Percentiles rank a stretch among this genome's conserved stretches.
Evolutionary conservation across 305 asterid genomes (phyloP).

Genomic region (Petunia hybrid): DNA sequence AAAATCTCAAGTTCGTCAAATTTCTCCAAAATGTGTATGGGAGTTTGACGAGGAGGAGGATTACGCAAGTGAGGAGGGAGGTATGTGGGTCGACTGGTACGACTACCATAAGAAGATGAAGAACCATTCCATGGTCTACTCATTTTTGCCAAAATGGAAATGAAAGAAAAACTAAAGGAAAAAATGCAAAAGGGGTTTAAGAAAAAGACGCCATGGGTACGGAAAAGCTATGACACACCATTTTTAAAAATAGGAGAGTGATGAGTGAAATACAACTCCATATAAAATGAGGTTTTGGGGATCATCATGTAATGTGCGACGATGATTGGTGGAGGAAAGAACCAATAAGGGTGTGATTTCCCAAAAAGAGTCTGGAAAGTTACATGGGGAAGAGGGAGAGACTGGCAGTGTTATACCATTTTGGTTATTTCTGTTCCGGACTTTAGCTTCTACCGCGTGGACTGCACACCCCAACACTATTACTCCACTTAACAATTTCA

Average conservation of each 20-base stretch:
- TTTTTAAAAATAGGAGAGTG: neutral
- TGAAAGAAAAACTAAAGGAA: neutral
- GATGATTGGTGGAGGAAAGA: constrained; percentile 20
- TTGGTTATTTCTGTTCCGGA: neutral
- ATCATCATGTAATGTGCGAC: neutral
- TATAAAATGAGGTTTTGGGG: constrained; percentile 6
- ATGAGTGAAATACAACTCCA: neutral
- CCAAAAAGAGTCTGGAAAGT: neutral
- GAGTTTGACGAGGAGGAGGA: constrained; percentile 17
- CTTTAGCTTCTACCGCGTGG: too few species aligned
- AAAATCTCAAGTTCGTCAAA: constrained; percentile 45
- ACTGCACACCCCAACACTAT: too few species aligned
- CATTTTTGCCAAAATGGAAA: neutral
- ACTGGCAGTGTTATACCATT: constrained; percentile 1
- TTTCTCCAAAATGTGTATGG: constrained; percentile 36
- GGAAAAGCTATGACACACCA: constrained; percentile 7
- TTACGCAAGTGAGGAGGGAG: constrained; percentile 55
- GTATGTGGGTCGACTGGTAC: constrained; percentile 40
- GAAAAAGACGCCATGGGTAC: neutral
- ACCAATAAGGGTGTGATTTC: constrained; percentile 23
- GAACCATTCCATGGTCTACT: constrained; percentile 18
- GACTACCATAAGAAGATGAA: constrained; percentile 14
- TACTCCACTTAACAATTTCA: too few species aligned
- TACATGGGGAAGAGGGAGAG: constrained; percentile 19
- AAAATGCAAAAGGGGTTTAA: neutral